Evolutionary conservation across 176 grass and related monocot genomes (phyloP), one percentile per base, ranked within the genome.

Genomic region (Juncus inflexus): DNA sequence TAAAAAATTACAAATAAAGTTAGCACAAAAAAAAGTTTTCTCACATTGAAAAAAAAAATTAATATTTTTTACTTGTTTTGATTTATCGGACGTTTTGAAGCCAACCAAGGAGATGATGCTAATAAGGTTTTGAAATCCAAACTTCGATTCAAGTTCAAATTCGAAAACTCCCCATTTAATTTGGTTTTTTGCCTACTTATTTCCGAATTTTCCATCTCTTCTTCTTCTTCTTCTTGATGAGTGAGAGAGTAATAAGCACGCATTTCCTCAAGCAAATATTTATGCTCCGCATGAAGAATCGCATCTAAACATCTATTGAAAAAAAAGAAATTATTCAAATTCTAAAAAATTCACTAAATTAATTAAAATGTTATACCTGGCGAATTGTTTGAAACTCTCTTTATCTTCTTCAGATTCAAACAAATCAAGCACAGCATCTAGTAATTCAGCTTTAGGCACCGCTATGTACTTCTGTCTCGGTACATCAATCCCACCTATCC

Each of bases 261-360:
- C 92, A 91, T 96, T 50, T 96, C 84, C 76, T 96, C 92, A 15
- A 96, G 82, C 63, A 87, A 70, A 74, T 72, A 62, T 84, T 86
- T 96, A 77, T 96, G 92, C 74, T 96, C 92, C 6, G 92, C 92
- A 68, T 96, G 87, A 15, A 96, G 74, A 59, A 96, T 84, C 4
- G 82, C 81, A 59, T 96, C 92, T 76, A 96, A 78, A 66, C 65
- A 86, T 68, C 91, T 90, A 37, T 58, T 14, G 40, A 54, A 57
- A 9, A 9, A 43, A 5, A 15, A 56, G 35, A 55, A 42, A 8
- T 19, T 47, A 9, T 55, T 75, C 72, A 64, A n/a, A 42, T 76
- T 41, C 12, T 6, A 66, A 51, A 15, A n/a, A 19, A 9, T 50
- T 55, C 3, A 60, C 40, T 2, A 55, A 68, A 69, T 52, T 28